Conservation (phyloP, 2,329 filamentous ascomycete species). For the Cadophora luteo-olivacea region DNA sequence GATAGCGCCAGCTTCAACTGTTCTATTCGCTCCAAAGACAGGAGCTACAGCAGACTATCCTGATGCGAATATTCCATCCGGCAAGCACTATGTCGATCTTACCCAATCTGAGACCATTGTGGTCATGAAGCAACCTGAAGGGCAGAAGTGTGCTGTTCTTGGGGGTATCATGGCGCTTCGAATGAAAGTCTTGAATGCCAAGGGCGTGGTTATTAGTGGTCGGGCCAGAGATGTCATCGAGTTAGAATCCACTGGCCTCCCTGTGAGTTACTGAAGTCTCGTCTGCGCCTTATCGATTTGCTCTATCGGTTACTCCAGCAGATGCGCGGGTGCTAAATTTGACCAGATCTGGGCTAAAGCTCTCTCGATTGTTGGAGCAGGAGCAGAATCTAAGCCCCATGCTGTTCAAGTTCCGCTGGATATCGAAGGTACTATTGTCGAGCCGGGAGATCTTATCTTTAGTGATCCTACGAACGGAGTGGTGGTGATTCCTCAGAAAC, state of each 20-base stretch:
- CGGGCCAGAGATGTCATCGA: slow-evolving; percentile 71
- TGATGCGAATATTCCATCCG: slow-evolving; percentile 58
- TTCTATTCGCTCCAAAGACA: slow-evolving; percentile 67
- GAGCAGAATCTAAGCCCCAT: slow-evolving; percentile 62
- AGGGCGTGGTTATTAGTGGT: slow-evolving; percentile 71
- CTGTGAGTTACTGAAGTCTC: slow-evolving; percentile 50
- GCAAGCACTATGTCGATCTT: slow-evolving; percentile 73
- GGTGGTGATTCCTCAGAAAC: slow-evolving; percentile 68
- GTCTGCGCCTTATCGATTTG: not conserved
- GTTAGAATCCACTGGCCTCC: slow-evolving; percentile 59
- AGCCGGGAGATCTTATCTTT: slow-evolving; percentile 71
- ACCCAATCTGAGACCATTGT: slow-evolving; percentile 65
- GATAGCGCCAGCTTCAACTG: slow-evolving; percentile 62
- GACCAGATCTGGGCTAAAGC: slow-evolving; percentile 60
- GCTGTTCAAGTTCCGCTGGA: slow-evolving; percentile 55
- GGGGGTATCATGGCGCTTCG: slow-evolving; percentile 79
- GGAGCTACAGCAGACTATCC: slow-evolving; percentile 42
- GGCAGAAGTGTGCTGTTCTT: slow-evolving; percentile 72
- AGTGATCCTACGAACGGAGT: slow-evolving; percentile 73
- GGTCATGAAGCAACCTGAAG: slow-evolving; percentile 68
- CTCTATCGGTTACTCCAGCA: no score
- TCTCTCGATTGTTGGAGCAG: slow-evolving; percentile 63
- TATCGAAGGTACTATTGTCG: slow-evolving; percentile 51
- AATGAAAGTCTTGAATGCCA: slow-evolving; percentile 67
- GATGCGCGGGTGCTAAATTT: slow-evolving; percentile 9